A percentile compares a stretch with the other conserved stretches of the same genome.
Evolutionary conservation across 495 filamentous ascomycete genomes (phyloP).

Genomic region (Penicillium longicatenatum): DNA sequence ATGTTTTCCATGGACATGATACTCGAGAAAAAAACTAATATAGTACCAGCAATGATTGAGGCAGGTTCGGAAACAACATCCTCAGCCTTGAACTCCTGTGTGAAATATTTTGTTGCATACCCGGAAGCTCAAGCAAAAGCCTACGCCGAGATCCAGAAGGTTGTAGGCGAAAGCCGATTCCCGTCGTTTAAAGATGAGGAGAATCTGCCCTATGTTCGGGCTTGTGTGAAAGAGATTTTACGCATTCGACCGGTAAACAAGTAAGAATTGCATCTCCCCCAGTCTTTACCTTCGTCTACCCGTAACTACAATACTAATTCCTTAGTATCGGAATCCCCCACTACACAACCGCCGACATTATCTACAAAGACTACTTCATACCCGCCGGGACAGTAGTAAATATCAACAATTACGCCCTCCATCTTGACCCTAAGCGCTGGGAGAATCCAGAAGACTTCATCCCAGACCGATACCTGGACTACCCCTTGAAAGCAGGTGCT

Average conservation of each 20-base stretch:
- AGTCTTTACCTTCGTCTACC: too few species aligned
- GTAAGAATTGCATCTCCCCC: background rate
- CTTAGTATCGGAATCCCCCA: background rate
- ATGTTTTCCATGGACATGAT: background rate
- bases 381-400: background rate
- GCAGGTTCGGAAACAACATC: background rate
- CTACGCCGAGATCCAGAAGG: background rate
- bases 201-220: constrained; percentile 50
- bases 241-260: constrained; percentile 57
- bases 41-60: background rate
- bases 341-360: background rate
- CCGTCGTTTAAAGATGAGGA: constrained; percentile 44
- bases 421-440: constrained; percentile 38
- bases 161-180: background rate
- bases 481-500: constrained; percentile 41
- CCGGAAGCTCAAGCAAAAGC: background rate
- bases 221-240: constrained; percentile 60
- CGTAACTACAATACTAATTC: too few species aligned
- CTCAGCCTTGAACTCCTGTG: background rate
- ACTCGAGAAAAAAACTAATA: too few species aligned
- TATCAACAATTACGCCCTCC: background rate
- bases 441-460: constrained; percentile 37
- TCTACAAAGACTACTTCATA: background rate
- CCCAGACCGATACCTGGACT: constrained; percentile 41
- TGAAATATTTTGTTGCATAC: background rate